Conservation (phyloP, 306 rosid genomes). For the Acacia melanoxylon region DNA sequence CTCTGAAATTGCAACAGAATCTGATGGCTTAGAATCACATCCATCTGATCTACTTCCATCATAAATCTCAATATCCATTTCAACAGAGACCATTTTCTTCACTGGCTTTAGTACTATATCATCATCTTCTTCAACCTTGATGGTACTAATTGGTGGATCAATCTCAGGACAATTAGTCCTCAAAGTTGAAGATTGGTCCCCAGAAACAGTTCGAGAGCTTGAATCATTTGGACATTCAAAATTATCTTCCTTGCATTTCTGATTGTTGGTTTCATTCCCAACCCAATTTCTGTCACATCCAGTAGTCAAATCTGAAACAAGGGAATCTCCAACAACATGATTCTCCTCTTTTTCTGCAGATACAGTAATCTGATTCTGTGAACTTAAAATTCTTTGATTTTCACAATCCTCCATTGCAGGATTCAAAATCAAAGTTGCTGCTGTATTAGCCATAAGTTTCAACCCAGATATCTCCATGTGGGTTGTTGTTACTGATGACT, state of each 20-base stretch:
- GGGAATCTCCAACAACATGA: slow-evolving; percentile 41
- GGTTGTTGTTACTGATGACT: slow-evolving; percentile 55
- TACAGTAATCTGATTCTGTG: slow-evolving; percentile 36
- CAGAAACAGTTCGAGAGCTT: slow-evolving; percentile 31
- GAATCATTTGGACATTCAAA: slow-evolving; percentile 33
- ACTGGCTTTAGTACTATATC: slow-evolving; percentile 18
- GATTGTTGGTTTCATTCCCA: slow-evolving; percentile 31
- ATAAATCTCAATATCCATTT: slow-evolving; percentile 43
- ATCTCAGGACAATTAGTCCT: slow-evolving; percentile 30
- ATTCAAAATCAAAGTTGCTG: slow-evolving; percentile 49
- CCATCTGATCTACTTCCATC: slow-evolving; percentile 38
- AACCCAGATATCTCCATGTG: slow-evolving; percentile 65
- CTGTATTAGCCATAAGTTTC: slow-evolving; percentile 62
- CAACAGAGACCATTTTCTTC: slow-evolving; percentile 39
- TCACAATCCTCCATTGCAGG: slow-evolving; percentile 42
- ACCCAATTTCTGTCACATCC: slow-evolving; percentile 41
- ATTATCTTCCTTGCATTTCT: slow-evolving; percentile 36
- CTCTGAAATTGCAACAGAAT: slow-evolving; percentile 31
- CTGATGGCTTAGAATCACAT: slow-evolving; percentile 45
- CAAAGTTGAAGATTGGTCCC: slow-evolving; percentile 21
- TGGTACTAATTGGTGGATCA: slow-evolving; percentile 24
- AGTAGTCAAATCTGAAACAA: slow-evolving; percentile 44
- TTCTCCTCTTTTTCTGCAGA: slow-evolving; percentile 44
- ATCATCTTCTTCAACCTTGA: slow-evolving; percentile 35
- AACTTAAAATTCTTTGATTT: slow-evolving; percentile 25